phyloP scores from a whole-genome alignment of 2,329 filamentous ascomycete genomes.

The Fusarium hostae region DNA sequence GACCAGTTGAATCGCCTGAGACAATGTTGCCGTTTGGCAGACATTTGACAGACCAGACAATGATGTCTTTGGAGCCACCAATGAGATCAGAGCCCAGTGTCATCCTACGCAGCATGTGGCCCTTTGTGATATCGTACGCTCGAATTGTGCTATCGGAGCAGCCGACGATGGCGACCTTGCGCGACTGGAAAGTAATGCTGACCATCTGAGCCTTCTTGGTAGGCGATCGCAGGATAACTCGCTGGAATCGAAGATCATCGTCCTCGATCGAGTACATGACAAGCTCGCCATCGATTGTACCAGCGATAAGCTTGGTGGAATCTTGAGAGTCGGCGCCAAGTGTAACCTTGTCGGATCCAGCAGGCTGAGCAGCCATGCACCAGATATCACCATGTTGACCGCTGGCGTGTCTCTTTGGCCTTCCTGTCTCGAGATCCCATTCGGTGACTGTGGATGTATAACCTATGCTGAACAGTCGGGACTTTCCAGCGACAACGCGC shows the following conservation, averaged over 20 bases:
- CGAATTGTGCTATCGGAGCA: constrained; percentile 98
- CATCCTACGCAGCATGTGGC: constrained; percentile 81
- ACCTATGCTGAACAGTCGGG: constrained; percentile 95
- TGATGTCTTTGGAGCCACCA: constrained; percentile 83
- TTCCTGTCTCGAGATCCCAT: constrained; percentile 87
- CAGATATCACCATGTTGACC: constrained; percentile 97
- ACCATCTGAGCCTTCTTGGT: constrained; percentile 90
- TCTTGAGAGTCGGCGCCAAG: constrained; percentile 48
- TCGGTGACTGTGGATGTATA: constrained; percentile 93
- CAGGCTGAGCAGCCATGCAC: constrained; percentile 91
- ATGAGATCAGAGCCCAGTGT: constrained; percentile 82
- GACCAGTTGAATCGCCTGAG: constrained; percentile 93
- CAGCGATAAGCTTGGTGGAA: constrained; percentile 76
- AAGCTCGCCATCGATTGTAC: constrained; percentile 91
- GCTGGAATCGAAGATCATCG: constrained; percentile 82
- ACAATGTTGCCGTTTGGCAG: constrained; percentile 89
- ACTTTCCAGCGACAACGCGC: constrained; percentile 72
- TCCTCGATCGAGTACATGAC: constrained; percentile 89
- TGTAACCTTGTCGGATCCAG: constrained; percentile 37
- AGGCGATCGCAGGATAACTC: constrained; percentile 78
- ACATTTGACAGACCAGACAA: constrained; percentile 94
- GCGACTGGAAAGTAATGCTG: constrained; percentile 89
- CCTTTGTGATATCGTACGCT: constrained; percentile 85
- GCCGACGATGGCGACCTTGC: constrained; percentile 84
- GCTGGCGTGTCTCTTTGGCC: constrained; percentile 82